Percentiles rank a stretch among this genome's conserved stretches.
These are phyloP conservation scores for Sporothrix pseudoabietina DNA, from an alignment of 2,329 filamentous ascomycete genomes.

Conservation along the genomic window DNA sequence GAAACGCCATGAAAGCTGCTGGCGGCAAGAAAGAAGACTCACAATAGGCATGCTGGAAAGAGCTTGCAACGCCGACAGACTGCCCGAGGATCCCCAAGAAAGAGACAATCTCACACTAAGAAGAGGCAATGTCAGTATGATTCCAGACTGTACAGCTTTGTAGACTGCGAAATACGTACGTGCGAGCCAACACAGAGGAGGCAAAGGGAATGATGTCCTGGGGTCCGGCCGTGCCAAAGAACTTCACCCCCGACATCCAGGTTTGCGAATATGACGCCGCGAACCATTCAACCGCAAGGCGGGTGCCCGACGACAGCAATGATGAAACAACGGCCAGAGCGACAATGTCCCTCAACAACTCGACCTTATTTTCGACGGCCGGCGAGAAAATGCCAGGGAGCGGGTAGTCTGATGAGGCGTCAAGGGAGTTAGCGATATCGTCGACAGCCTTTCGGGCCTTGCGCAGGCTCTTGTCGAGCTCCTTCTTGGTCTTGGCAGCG, in stretches of 20 bases:
- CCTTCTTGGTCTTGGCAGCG: neutral
- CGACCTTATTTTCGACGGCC: constrained; percentile 24
- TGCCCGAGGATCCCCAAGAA: constrained; percentile 68
- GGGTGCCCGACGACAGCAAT: neutral
- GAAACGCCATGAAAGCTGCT: neutral
- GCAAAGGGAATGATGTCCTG: neutral
- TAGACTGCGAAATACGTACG: constrained; percentile 13
- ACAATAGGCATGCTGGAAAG: constrained; percentile 75
- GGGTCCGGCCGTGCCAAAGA: neutral
- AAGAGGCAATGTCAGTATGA: constrained; percentile 32
- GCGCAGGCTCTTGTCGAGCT: neutral
- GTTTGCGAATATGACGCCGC: neutral
- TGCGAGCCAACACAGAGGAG: constrained; percentile 17
- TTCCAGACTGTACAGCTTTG: neutral
- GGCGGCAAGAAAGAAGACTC: constrained; percentile 39
- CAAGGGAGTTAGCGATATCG: neutral
- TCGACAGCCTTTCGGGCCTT: constrained; percentile 6
- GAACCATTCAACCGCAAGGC: constrained; percentile 9
- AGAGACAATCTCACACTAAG: constrained; percentile 60
- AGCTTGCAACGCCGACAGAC: constrained; percentile 65
- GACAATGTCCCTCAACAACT: constrained; percentile 12
- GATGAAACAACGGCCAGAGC: constrained; percentile 21
- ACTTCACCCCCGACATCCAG: constrained; percentile 23
- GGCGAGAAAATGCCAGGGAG: constrained; percentile 30
- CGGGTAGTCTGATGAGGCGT: neutral